These are phyloP conservation scores for Fraxinus quadrangulata DNA, from an alignment of 257 asterid species.

Conservation along the genomic window DNA sequence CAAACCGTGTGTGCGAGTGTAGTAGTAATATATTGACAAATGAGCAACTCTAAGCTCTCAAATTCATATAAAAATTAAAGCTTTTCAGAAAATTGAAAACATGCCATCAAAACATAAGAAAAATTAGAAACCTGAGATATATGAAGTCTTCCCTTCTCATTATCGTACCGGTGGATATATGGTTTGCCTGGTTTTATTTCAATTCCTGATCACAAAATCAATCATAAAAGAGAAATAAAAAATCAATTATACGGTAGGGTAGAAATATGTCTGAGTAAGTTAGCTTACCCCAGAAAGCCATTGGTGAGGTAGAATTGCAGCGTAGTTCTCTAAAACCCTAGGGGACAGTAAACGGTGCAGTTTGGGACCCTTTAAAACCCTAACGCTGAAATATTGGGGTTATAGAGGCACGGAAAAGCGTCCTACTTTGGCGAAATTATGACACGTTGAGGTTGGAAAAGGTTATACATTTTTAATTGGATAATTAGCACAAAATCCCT, in stretches of 20 bases:
- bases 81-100: slow-evolving; percentile 8
- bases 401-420: background rate
- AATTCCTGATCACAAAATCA: slow-evolving; percentile 40
- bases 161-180: slow-evolving; percentile 42
- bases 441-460: background rate
- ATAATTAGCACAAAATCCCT: too few relatives aligned
- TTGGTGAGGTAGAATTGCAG: slow-evolving; percentile 33
- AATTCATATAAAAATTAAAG: background rate
- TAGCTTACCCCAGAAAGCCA: slow-evolving; percentile 58
- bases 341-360: slow-evolving; percentile 5
- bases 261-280: background rate
- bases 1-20: background rate
- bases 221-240: background rate
- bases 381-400: slow-evolving; percentile 6
- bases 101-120: background rate
- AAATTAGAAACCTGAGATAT: slow-evolving; percentile 69
- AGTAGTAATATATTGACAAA: background rate
- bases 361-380: slow-evolving; percentile 35
- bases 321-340: slow-evolving; percentile 33
- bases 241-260: background rate
- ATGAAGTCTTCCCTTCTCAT: slow-evolving; percentile 69
- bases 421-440: background rate
- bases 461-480: too few relatives aligned
- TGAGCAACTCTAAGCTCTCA: slow-evolving; percentile 7
- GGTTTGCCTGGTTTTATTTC: slow-evolving; percentile 79